Evolutionary conservation across 164 flowering plant genomes (phyloP).

Genomic region (Pachysandra terminalis): DNA sequence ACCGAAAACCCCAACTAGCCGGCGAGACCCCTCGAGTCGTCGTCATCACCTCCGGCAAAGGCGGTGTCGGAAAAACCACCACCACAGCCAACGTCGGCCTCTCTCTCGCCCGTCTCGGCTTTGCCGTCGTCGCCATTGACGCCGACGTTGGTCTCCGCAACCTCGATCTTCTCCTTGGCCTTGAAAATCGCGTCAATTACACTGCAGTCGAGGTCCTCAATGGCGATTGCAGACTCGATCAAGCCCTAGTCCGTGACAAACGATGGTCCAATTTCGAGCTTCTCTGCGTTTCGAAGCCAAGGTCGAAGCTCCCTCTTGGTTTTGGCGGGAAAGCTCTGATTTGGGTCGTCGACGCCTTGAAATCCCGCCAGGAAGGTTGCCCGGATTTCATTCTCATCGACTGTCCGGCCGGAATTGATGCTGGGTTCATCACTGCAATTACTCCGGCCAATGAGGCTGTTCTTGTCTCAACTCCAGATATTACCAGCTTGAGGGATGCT

Average conservation of each 20-base stretch:
- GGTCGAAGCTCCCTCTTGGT: conserved; percentile 47
- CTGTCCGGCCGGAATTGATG: conserved; percentile 55
- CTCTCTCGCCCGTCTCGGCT: conserved; percentile 7
- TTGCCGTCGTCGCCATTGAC: conserved; percentile 11
- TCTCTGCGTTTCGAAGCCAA: conserved; percentile 47
- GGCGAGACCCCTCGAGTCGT: conserved; percentile 6
- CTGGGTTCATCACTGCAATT: conserved; percentile 51
- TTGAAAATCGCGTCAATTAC: conserved; percentile 10
- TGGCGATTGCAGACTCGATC: conserved; percentile 40
- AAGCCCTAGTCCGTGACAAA: conserved; percentile 47
- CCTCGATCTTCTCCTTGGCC: conserved; percentile 23
- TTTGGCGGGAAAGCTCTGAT: conserved; percentile 49
- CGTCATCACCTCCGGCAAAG: conserved; percentile 36
- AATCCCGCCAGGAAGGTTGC: conserved; percentile 37
- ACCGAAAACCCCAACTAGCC: conserved; percentile 40
- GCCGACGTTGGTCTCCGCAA: conserved; percentile 13
- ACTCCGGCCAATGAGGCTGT: conserved; percentile 58
- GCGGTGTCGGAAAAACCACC: conserved; percentile 12
- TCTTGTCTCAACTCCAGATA: conserved; percentile 48
- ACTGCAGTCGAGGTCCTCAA: conserved; percentile 11
- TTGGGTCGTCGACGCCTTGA: conserved; percentile 50
- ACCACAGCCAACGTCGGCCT: conserved; percentile 12
- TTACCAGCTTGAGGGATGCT: conserved; percentile 48
- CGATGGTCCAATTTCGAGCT: conserved; percentile 53
- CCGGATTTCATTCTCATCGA: conserved; percentile 51